Percentiles rank a stretch among this genome's conserved stretches.
These are phyloP conservation scores for Penicillium sp. DNA, from an alignment of 2,329 filamentous ascomycete genomes.

Conservation along the genomic window DNA sequence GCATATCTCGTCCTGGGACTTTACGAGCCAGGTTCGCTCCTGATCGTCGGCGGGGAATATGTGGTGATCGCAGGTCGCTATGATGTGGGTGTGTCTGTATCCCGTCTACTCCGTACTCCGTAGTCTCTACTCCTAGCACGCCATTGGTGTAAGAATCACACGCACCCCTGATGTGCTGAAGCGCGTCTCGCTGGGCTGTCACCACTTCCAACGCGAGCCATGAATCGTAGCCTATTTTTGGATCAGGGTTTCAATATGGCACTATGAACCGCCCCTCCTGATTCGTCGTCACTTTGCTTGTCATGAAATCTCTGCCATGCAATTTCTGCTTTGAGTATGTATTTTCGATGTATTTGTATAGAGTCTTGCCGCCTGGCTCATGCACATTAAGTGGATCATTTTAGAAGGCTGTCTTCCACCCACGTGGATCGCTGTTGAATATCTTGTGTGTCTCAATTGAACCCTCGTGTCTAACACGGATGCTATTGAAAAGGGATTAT, in stretches of 20 bases:
- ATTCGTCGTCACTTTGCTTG: slow-evolving; percentile 4
- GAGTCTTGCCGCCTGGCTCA: not conserved
- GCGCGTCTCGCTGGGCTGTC: not conserved
- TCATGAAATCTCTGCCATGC: slow-evolving; percentile 7
- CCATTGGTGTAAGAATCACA: not conserved
- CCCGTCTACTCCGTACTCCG: not conserved
- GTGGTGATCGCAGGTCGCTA: slow-evolving; percentile 8
- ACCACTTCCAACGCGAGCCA: not conserved
- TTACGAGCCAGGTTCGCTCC: not conserved
- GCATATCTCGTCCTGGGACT: not conserved
- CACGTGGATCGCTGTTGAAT: not conserved
- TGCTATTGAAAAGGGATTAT: not conserved
- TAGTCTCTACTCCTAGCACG: not conserved
- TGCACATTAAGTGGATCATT: not conserved
- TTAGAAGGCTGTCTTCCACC: not conserved
- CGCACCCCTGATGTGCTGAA: not conserved
- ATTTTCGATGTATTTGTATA: not conserved
- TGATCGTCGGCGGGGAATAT: slow-evolving; percentile 6
- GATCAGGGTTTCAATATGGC: slow-evolving; percentile 1
- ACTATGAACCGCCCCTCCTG: not conserved
- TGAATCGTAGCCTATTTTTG: slow-evolving; percentile 7
- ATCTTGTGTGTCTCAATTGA: not conserved
- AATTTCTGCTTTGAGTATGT: not conserved
- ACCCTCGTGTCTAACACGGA: not conserved
- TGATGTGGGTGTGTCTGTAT: slow-evolving; percentile 1